These are phyloP conservation scores for Ophiostoma triangulosporum DNA, from an alignment of 2,329 filamentous ascomycete genomes.

Conservation along the genomic window DNA sequence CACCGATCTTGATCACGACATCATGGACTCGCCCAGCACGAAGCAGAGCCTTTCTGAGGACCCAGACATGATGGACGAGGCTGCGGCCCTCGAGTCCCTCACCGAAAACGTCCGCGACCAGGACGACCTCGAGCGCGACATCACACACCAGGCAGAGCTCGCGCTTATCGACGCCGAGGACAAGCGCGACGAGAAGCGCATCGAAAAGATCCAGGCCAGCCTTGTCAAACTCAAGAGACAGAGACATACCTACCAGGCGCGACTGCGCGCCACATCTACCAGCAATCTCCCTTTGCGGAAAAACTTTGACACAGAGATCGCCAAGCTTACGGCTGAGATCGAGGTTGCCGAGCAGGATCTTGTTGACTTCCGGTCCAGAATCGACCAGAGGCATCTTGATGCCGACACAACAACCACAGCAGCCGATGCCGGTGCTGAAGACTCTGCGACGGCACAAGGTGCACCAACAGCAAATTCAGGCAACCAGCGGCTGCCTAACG, in stretches of 20 bases:
- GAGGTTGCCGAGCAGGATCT: constrained; percentile 57
- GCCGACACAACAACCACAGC: not conserved
- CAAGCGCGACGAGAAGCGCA: constrained; percentile 47
- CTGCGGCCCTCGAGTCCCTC: constrained; percentile 45
- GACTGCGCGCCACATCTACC: constrained; percentile 27
- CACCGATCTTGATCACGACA: not conserved
- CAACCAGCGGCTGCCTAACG: constrained; percentile 55
- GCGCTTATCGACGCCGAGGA: constrained; percentile 49
- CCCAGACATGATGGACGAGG: constrained; percentile 35
- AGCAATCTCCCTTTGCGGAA: constrained; percentile 37
- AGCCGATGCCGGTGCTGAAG: not conserved
- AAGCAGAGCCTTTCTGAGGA: not conserved
- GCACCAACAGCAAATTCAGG: constrained; percentile 26
- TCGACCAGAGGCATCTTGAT: constrained; percentile 51
- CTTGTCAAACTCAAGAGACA: constrained; percentile 50
- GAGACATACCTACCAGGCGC: constrained; percentile 40
- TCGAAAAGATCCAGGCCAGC: constrained; percentile 41
- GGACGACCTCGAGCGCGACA: constrained; percentile 80
- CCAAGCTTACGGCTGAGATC: constrained; percentile 41
- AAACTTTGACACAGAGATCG: constrained; percentile 51
- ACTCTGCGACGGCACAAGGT: not conserved
- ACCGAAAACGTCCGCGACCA: constrained; percentile 67
- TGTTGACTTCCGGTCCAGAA: constrained; percentile 65
- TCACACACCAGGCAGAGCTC: constrained; percentile 48
- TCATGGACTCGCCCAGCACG: not conserved